Conservation (phyloP, 805 yeast genomes). For the Sugiyamaella boreocaroliniensis region DNA sequence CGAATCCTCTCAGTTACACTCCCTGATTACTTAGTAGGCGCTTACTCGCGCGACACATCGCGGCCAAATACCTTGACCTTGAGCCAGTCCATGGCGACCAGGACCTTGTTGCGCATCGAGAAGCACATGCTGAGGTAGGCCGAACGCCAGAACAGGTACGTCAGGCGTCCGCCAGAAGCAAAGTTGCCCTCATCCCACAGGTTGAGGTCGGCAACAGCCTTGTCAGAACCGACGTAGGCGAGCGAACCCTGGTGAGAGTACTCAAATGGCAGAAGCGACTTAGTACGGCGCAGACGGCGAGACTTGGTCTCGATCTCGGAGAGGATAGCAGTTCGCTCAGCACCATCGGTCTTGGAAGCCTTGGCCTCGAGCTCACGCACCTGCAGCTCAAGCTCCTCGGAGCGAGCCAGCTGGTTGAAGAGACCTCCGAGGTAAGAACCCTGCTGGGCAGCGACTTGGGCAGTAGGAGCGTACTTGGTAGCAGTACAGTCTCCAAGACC, state of each 20-base stretch:
- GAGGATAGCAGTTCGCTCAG: conserved; percentile 34
- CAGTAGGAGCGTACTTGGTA: conserved; percentile 89
- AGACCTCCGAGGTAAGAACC: conserved; percentile 73
- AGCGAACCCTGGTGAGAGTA: conserved; percentile 88
- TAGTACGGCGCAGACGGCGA: conserved; percentile 32
- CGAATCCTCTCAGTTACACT: too few relatives aligned
- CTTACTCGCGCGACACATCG: conserved; percentile 80
- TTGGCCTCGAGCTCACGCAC: conserved; percentile 34
- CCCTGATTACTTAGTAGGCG: too few relatives aligned
- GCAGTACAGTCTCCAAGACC: conserved; percentile 93
- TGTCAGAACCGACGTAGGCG: conserved; percentile 86
- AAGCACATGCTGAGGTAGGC: conserved; percentile 92
- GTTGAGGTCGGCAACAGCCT: conserved; percentile 87
- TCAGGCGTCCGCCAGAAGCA: conserved; percentile 75
- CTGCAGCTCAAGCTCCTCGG: conserved; percentile 31
- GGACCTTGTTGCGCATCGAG: conserved; percentile 78
- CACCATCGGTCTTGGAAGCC: conserved; percentile 24
- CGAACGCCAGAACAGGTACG: conserved; percentile 90
- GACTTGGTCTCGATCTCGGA: conserved; percentile 43
- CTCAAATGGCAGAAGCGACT: conserved; percentile 48
- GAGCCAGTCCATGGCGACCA: conserved; percentile 83
- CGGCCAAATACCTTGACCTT: conserved; percentile 87
- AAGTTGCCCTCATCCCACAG: conserved; percentile 62
- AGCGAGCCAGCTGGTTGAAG: conserved; percentile 47
- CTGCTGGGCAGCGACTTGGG: conserved; percentile 95